phyloP scores from a whole-genome alignment of 1,139 yeast genomes.

The Hansenula anomala region DNA sequence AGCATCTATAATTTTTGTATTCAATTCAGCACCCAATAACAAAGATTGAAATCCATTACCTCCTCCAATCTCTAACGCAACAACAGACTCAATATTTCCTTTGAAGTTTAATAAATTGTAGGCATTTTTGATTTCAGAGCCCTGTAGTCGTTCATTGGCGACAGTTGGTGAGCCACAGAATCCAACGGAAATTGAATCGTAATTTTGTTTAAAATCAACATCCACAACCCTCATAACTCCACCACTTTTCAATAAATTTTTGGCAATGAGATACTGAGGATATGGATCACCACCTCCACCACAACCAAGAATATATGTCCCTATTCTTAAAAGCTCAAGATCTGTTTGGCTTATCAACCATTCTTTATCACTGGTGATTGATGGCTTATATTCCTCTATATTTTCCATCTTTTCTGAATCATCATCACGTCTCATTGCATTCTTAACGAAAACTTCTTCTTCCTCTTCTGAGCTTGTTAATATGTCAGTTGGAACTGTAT shows the following conservation, averaged over 20 bases:
- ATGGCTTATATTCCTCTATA: slow-evolving; percentile 29
- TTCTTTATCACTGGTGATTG: slow-evolving; percentile 27
- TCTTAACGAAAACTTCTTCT: slow-evolving; percentile 9
- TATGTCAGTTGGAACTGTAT: background rate
- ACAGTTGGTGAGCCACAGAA: slow-evolving; percentile 46
- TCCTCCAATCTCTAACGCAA: slow-evolving; percentile 39
- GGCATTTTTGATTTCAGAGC: slow-evolving; percentile 22
- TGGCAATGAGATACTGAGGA: slow-evolving; percentile 31
- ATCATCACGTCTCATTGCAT: slow-evolving; percentile 10
- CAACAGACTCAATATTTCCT: slow-evolving; percentile 31
- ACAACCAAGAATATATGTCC: slow-evolving; percentile 42
- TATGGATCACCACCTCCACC: slow-evolving; percentile 51
- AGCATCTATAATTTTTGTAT: slow-evolving; percentile 30
- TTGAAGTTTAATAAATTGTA: slow-evolving; percentile 14
- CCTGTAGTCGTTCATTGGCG: slow-evolving; percentile 36
- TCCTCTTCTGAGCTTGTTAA: background rate
- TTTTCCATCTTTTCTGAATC: slow-evolving; percentile 17
- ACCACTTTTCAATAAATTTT: slow-evolving; percentile 31
- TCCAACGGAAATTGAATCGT: slow-evolving; percentile 32
- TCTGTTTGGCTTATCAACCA: slow-evolving; percentile 38
- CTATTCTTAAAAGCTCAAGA: slow-evolving; percentile 36
- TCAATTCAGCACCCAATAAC: slow-evolving; percentile 23
- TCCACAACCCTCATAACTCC: slow-evolving; percentile 31
- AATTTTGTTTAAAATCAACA: slow-evolving; percentile 28
- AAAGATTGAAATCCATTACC: slow-evolving; percentile 39